Conservation (phyloP, 148 eudicot species). For the Amaranthus cruentus region DNA sequence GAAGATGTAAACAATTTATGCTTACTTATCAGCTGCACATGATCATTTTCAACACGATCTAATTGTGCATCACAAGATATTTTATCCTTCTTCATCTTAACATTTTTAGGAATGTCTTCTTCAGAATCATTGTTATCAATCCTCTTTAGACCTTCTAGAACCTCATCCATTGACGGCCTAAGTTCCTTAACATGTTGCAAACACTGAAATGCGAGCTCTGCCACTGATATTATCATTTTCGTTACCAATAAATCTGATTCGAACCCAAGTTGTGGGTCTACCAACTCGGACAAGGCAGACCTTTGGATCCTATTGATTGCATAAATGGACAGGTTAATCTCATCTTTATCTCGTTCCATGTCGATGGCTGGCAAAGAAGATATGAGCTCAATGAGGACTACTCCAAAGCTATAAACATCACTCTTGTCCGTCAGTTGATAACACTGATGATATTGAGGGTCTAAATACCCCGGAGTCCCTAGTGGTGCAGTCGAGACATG, state of each 20-base stretch:
- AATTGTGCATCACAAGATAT: background rate
- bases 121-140: slow-evolving; percentile 30
- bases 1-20: slow-evolving; percentile 17
- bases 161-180: slow-evolving; percentile 67
- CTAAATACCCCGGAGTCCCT: slow-evolving; percentile 71
- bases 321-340: slow-evolving; percentile 55
- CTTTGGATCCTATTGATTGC: slow-evolving; percentile 55
- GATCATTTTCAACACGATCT: slow-evolving; percentile 21
- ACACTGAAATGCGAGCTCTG: slow-evolving; percentile 58
- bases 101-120: slow-evolving; percentile 5
- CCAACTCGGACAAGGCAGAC: slow-evolving; percentile 39
- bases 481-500: slow-evolving; percentile 67
- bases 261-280: slow-evolving; percentile 52
- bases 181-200: slow-evolving; percentile 52
- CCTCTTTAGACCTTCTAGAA: slow-evolving; percentile 30
- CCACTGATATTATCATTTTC: slow-evolving; percentile 52
- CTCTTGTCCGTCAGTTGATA: slow-evolving; percentile 64
- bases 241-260: slow-evolving; percentile 27
- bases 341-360: slow-evolving; percentile 38
- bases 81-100: background rate
- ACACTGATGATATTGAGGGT: slow-evolving; percentile 62
- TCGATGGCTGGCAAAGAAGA: slow-evolving; percentile 66
- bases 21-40: slow-evolving; percentile 28
- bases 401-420: slow-evolving; percentile 78
- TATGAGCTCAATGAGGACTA: slow-evolving; percentile 59